A percentile compares a stretch with the other conserved stretches of the same genome.
These are phyloP conservation scores for Evansstolkia leycettana DNA, from an alignment of 495 filamentous ascomycete species.

Conservation along the genomic window DNA sequence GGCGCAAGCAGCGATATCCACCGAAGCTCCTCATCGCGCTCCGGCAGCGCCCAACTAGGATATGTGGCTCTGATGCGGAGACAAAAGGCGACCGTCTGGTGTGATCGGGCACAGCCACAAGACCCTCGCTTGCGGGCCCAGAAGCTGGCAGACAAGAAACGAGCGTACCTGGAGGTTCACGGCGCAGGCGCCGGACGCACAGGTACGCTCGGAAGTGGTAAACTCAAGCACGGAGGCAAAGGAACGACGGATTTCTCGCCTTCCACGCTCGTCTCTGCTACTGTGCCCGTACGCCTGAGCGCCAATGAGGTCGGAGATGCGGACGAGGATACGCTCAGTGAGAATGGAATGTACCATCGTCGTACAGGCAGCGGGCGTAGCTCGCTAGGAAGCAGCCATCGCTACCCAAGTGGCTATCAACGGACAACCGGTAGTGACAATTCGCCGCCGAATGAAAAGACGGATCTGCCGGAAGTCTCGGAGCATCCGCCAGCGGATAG, in stretches of 20 bases:
- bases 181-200: conserved; percentile 37
- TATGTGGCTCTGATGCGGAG: conserved; percentile 92
- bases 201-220: conserved; percentile 55
- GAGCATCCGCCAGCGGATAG: conserved; percentile 40
- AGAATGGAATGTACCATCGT: conserved; percentile 48
- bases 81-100: conserved; percentile 98
- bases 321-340: conserved; percentile 53
- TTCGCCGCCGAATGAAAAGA: conserved; percentile 47
- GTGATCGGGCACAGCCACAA: conserved; percentile 85
- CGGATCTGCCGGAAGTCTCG: conserved; percentile 34
- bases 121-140: conserved; percentile 73
- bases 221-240: conserved; percentile 68
- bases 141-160: conserved; percentile 69
- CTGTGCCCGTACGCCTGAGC: conserved; percentile 80
- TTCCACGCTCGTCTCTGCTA: conserved; percentile 59
- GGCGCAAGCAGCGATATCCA: conserved; percentile 48
- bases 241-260: conserved; percentile 61
- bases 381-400: conserved; percentile 55
- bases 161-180: conserved; percentile 71
- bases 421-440: conserved; percentile 55
- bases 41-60: conserved; percentile 44
- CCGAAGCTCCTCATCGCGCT: conserved; percentile 60
- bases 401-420: conserved; percentile 42
- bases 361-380: conserved; percentile 70
- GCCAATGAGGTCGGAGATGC: conserved; percentile 89